Evolutionary conservation across 768 basidiomycete genomes (phyloP), one percentile per base, ranked within the genome.

Genomic region (Podaxis sp.): DNA sequence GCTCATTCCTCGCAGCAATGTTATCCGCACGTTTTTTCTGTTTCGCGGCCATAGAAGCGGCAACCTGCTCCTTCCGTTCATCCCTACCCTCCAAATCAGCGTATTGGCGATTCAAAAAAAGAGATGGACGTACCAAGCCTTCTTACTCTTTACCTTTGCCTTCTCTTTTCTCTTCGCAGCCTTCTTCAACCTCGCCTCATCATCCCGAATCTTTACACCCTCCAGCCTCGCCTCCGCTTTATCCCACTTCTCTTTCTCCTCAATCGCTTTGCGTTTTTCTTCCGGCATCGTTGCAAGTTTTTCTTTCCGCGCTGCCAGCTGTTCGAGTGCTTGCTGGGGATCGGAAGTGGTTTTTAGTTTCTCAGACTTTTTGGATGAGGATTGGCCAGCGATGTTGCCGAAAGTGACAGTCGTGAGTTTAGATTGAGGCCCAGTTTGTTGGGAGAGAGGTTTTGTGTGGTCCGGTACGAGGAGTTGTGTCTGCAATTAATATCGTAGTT

Each of bases 21-120:
- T 99, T 98, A 68, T 96, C 95, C 13, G 86, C 71, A 3, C 95
- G 84, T 75, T 99, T 99, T 79, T 96, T 94, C 75, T 94, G 90
- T 72, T 84, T 88, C 33, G 92, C 91, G 1, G 90, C 90, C 84
- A 93, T 90, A 2, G 88, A 82, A 11, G 86, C 81, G 2, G 82
- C 68, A 28, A 95, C 70, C 40, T 92, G 87, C 61, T 91, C 88
- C 73, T 96, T 96, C 64, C 94, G 87, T 66, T 93, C 90, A 46
- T 86, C 84, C 96, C 95, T 97, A 69, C 55, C 24, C 57, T 8
- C 40, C 48, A 44, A 30, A 66, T 63, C 19, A 58, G 33, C 24
- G 57, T 4, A 36, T 52, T 4, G 30, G 7, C 28, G 9, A 17
- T 13, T n/a, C 33, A 9, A 38, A 39, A 55, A 22, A 64, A 40